Percentiles rank a stretch among this genome's conserved stretches.
phyloP scores from a whole-genome alignment of 1,284 basidiomycete genomes.

The Coniophora puteana region DNA sequence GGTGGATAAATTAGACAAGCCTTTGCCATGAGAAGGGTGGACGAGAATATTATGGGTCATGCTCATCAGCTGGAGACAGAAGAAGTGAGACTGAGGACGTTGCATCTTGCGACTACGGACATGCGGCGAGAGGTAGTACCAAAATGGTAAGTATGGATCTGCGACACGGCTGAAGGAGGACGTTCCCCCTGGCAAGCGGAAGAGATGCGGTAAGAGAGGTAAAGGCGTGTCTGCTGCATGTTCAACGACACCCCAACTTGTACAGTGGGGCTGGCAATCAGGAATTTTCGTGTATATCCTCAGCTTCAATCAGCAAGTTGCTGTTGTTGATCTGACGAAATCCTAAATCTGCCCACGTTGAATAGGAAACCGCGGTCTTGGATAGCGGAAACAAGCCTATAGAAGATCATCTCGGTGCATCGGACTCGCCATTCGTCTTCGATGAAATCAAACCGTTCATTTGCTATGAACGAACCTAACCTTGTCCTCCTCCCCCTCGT shows the following conservation, averaged over 20 bases:
- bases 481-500: constrained; percentile 26
- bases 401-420: constrained; percentile 27
- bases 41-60: constrained; percentile 32
- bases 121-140: constrained; percentile 33
- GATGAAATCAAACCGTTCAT: constrained; percentile 36
- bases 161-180: constrained; percentile 46
- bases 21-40: constrained; percentile 29
- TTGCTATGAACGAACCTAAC: constrained; percentile 33
- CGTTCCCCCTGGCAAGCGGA: constrained; percentile 59
- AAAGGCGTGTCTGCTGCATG: constrained; percentile 61
- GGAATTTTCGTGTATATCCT: constrained; percentile 32
- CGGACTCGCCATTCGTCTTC: constrained; percentile 22
- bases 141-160: constrained; percentile 55
- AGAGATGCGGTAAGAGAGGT: constrained; percentile 45
- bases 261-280: constrained; percentile 51
- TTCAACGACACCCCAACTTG: constrained; percentile 50
- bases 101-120: too few species aligned
- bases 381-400: constrained; percentile 19
- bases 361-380: constrained; percentile 26
- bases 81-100: constrained; percentile 15
- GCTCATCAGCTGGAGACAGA: constrained; percentile 32
- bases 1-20: constrained; percentile 20
- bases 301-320: constrained; percentile 6
- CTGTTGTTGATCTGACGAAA: constrained; percentile 2
- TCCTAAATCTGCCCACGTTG: constrained; percentile 19